phyloP scores from a whole-genome alignment of 2,329 filamentous ascomycete genomes.

The Ramularia endophylla region DNA sequence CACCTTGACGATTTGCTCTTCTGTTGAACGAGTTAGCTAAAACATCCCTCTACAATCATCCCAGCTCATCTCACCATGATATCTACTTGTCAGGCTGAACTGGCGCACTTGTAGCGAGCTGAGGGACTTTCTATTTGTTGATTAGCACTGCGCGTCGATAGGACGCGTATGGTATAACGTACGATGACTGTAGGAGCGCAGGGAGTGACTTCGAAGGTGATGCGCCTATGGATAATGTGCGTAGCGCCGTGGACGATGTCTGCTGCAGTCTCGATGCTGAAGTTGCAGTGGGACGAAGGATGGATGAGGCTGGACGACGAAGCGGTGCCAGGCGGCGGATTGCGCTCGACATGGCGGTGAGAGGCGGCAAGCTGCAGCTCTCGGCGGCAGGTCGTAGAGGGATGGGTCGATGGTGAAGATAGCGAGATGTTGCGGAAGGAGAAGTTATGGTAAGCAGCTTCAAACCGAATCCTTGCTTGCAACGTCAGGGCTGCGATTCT shows the following conservation, averaged over 20 bases:
- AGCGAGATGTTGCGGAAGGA: constrained; percentile 6
- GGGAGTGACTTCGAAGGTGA: constrained; percentile 17
- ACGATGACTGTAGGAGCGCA: constrained; percentile 18
- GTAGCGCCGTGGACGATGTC: constrained; percentile 15
- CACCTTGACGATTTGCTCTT: constrained; percentile 84
- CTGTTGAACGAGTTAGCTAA: constrained; percentile 33
- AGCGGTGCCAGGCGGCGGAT: constrained; percentile 30
- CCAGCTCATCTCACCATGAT: constrained; percentile 24
- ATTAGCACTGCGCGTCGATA: constrained; percentile 4
- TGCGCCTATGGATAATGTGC: constrained; percentile 19
- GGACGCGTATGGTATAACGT: constrained; percentile 3
- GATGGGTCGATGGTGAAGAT: constrained; percentile 5
- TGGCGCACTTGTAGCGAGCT: constrained; percentile 25
- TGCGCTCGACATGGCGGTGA: constrained; percentile 31
- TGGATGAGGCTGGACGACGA: constrained; percentile 22
- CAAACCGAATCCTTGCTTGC: constrained; percentile 1
- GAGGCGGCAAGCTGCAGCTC: constrained; percentile 25
- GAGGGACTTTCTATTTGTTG: constrained; percentile 23
- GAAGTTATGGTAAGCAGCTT: constrained; percentile 9
- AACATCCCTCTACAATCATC: neutral
- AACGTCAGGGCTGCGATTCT: neutral
- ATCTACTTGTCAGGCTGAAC: constrained; percentile 29
- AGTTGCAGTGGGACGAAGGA: constrained; percentile 23
- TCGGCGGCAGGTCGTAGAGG: constrained; percentile 9
- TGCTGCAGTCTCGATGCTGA: constrained; percentile 16